Base-by-base conservation (phyloP, 2,329 filamentous ascomycete species). In the Fusarium armeniacum region DNA sequence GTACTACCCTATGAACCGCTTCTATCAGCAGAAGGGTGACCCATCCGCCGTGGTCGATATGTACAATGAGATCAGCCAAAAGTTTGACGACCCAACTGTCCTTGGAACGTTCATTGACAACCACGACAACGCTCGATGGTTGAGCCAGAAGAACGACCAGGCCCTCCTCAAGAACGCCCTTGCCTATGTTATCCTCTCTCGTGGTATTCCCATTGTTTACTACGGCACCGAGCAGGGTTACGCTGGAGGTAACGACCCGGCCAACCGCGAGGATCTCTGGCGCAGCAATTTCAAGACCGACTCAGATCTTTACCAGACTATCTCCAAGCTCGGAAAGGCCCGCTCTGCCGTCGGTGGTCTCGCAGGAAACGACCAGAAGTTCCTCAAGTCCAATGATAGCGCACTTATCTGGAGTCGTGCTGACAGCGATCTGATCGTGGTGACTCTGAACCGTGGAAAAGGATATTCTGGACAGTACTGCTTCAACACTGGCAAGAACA, bases 141-240 rank as follows among this genome's bases (percentile, higher is more conserved):
- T 85, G 24, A 83, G 79, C 65, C 76, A 82, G 61, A 88, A 84
- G 52, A 74, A 79, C 12, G 88, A 91, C 72, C 76, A 83, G 10
- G 78, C 85, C 4, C 81, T 89, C 3, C 84, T 88, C 46, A 86
- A 87, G 76, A 91, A 91, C 70, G 83, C 86, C 7, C 81, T 91
- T 41, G 83, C 87, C 0, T 90, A 87, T 72, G 86, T 85, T n/a
- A 83, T 91, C 32, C 83, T 91, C 20, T 81, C 81, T 4, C 82
- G 89, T 57, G 89, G 89, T 22, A 86, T 91, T 40, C 88, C 89
- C 2, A 87, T 90, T 58, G 82, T 91, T 35, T 91, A 91, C 77
- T 85, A 90, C 69, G 89, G 89, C 30, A 87, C 89, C 65, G 89
- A 91, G 77, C 89, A 91, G 72, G 86, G 85, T 63, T 88, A 84